Conservation (phyloP, 306 rosid species). For the Glycine tomentella region DNA sequence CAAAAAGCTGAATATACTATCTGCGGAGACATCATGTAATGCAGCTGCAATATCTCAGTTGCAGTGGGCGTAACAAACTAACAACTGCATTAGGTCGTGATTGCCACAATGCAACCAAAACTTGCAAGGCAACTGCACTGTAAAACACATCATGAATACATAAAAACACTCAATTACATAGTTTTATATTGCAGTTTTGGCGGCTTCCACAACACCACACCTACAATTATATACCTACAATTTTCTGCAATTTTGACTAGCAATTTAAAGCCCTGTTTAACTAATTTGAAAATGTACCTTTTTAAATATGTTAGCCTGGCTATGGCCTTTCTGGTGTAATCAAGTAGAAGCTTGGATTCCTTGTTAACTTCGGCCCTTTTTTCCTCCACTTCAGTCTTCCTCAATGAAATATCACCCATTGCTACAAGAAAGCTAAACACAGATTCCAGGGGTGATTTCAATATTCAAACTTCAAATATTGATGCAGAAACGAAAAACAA, state of each 20-base stretch:
- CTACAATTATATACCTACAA: neutral
- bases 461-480: neutral
- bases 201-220: too few relatives aligned
- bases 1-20: conserved; percentile 23
- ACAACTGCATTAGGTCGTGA: neutral
- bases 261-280: neutral
- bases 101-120: neutral
- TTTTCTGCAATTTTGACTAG: neutral
- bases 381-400: conserved; percentile 94
- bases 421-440: conserved; percentile 88
- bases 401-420: conserved; percentile 87
- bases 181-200: too few relatives aligned
- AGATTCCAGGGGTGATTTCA: conserved; percentile 5
- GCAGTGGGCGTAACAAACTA: neutral
- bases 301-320: conserved; percentile 87
- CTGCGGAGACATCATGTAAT: neutral
- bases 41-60: neutral
- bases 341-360: conserved; percentile 85
- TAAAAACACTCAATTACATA: neutral
- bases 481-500: too few relatives aligned
- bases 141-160: neutral
- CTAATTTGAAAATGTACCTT: conserved; percentile 56
- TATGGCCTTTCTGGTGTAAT: conserved; percentile 91
- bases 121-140: neutral
- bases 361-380: conserved; percentile 84